Conservation (phyloP, 192 early-diverging fungal species). For the Coemansia sp. region DNA sequence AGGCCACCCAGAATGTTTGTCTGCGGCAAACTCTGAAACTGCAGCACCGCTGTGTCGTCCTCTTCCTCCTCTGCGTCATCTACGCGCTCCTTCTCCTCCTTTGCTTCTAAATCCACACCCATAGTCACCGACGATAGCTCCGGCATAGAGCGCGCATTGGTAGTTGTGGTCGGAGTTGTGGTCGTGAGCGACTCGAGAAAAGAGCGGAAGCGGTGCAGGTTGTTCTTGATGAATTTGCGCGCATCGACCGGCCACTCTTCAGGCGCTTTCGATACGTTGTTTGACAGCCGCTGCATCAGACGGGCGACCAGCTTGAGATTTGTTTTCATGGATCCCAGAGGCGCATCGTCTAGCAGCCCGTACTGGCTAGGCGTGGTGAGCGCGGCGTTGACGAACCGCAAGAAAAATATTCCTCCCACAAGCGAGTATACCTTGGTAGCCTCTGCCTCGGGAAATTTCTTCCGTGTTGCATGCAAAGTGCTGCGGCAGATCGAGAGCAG, state of each 20-base stretch:
- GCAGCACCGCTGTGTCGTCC: not conserved
- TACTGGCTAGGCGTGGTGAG: slow-evolving; percentile 37
- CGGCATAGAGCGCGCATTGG: too few relatives aligned
- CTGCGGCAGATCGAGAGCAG: slow-evolving; percentile 38
- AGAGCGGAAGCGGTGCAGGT: slow-evolving; percentile 16
- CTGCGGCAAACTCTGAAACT: too few relatives aligned
- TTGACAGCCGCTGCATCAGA: slow-evolving; percentile 43
- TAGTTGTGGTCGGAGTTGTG: too few relatives aligned
- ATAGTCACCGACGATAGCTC: too few relatives aligned
- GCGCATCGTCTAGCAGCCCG: slow-evolving; percentile 21
- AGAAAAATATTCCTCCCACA: slow-evolving; percentile 45
- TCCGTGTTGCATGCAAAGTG: slow-evolving; percentile 20
- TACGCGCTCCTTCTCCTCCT: not conserved
- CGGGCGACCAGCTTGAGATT: slow-evolving; percentile 41
- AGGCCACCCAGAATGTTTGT: too few relatives aligned
- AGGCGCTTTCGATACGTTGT: slow-evolving; percentile 30
- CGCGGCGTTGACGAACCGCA: slow-evolving; percentile 45
- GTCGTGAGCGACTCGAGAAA: slow-evolving; percentile 35
- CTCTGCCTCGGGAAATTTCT: slow-evolving; percentile 28
- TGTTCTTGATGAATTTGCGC: slow-evolving; percentile 30
- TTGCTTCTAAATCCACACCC: too few relatives aligned
- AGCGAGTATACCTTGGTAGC: slow-evolving; percentile 28
- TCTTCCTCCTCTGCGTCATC: not conserved
- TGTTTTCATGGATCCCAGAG: slow-evolving; percentile 16
- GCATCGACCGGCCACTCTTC: slow-evolving; percentile 43